Conservation (phyloP, 805 yeast genomes). For the Lachancea mirantina region DNA sequence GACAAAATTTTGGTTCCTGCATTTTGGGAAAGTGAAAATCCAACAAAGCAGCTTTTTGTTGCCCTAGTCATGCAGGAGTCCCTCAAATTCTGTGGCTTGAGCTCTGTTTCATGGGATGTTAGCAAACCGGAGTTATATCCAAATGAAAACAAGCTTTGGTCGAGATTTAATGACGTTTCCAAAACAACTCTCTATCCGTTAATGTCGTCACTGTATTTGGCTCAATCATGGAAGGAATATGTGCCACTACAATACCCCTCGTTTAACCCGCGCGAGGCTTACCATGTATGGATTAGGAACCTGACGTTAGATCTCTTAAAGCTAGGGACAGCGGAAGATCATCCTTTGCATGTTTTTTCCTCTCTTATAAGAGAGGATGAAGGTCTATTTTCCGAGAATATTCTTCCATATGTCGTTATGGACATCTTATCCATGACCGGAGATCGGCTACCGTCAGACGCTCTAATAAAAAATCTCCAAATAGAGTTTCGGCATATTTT, state of each 20-base stretch:
- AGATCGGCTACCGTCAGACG: slow-evolving; percentile 34
- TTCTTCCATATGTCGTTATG: slow-evolving; percentile 71
- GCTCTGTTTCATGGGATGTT: slow-evolving; percentile 29
- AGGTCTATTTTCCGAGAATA: slow-evolving; percentile 55
- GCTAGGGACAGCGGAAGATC: slow-evolving; percentile 26
- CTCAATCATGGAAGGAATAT: slow-evolving; percentile 45
- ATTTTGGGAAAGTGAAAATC: slow-evolving; percentile 86
- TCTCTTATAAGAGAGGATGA: slow-evolving; percentile 64
- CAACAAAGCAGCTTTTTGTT: slow-evolving; percentile 71
- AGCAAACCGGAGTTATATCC: slow-evolving; percentile 20
- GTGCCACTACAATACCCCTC: slow-evolving; percentile 54
- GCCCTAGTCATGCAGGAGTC: slow-evolving; percentile 89
- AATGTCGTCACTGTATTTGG: slow-evolving; percentile 59
- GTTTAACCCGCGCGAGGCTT: slow-evolving; percentile 46
- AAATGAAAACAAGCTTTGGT: slow-evolving; percentile 44
- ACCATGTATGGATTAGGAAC: slow-evolving; percentile 64
- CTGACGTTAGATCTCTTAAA: slow-evolving; percentile 61
- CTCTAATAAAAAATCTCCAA: slow-evolving; percentile 38
- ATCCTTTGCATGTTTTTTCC: slow-evolving; percentile 57
- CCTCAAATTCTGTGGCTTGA: slow-evolving; percentile 53
- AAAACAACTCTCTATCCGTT: slow-evolving; percentile 71
- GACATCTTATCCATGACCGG: slow-evolving; percentile 51
- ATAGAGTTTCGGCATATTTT: slow-evolving; percentile 58
- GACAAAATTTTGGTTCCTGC: slow-evolving; percentile 69
- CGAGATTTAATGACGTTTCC: slow-evolving; percentile 54